Conservation (phyloP, 1,284 basidiomycete genomes). For the Exobasidium rhododendri region DNA sequence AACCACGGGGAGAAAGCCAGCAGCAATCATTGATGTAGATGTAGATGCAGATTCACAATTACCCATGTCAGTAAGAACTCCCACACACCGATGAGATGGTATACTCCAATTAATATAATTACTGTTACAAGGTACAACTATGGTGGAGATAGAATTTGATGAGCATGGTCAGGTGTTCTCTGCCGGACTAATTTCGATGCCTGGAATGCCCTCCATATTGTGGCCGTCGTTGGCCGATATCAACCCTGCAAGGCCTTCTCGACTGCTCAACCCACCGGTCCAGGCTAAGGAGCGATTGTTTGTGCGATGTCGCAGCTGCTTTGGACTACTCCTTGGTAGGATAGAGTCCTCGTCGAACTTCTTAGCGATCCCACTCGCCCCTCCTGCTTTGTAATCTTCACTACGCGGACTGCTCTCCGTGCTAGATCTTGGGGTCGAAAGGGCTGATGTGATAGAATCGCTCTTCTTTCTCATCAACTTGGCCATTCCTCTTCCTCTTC, state of each 20-base stretch:
- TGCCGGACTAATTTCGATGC: slow-evolving; percentile 6
- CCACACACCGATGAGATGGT: too few species aligned
- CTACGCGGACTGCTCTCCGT: not conserved
- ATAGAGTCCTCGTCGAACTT: not conserved
- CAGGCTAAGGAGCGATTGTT: not conserved
- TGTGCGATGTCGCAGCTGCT: not conserved
- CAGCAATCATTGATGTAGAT: not conserved
- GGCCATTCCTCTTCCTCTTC: not conserved
- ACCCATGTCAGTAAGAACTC: too few species aligned
- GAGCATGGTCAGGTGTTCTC: not conserved
- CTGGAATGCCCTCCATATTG: not conserved
- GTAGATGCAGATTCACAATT: not conserved
- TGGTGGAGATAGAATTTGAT: too few species aligned
- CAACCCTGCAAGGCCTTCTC: too few species aligned
- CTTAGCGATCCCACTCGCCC: not conserved
- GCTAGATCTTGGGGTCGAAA: not conserved
- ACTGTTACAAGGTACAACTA: too few species aligned
- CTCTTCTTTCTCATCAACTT: not conserved
- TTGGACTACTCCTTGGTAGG: not conserved
- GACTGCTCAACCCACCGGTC: not conserved
- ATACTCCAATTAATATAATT: too few species aligned
- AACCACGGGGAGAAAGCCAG: too few species aligned
- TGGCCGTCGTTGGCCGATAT: not conserved
- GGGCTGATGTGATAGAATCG: not conserved
- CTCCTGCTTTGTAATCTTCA: not conserved